Base-by-base conservation (phyloP, 352 stramenopile species). In the Pythium rishiriense region DNA sequence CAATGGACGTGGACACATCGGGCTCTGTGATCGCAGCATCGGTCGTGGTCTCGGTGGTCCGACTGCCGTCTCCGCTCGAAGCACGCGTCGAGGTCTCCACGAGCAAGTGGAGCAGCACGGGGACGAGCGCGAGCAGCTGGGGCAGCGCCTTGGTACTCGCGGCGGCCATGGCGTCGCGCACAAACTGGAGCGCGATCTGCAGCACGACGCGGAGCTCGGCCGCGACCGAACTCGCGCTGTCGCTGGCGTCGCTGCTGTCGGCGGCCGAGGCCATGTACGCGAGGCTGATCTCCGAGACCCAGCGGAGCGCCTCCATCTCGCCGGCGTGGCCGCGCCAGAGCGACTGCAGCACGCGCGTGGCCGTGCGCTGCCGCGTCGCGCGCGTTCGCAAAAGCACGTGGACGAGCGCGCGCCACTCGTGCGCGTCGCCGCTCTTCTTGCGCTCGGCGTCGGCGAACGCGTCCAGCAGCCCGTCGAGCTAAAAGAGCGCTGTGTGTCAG, bases 251-350 rank as follows among this genome's bases (percentile, higher is more conserved):
- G 24, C 48, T 46, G 39, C 49, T 58, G 4, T 60, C 67, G 26
- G 37, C 25, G 19, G 90, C 75, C 2, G 71, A 78, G 19, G 66
- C 66, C 29, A 86, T 72, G 60, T 92, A 94, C 45, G 70, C 81
- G 42, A 93, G 53, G 37, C 70, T 85, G 24, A 94, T 75, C 69
- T 94, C 86, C 1, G 84, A 87, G 47, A 93, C 71, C 69, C 87
- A 88, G 61, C 90, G 82, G 73, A 87, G 85, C 45, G 74, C 75
- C 64, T 90, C 81, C 41, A 92, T 66, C 46, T 94, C 85, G 50
- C 75, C 93, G 26, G 70, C 61, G 19, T 65, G 72, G 25, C 82
- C 77, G 5, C 70, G 68, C 55, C 84, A 87, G 21, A 93, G 64
- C 29, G 78, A 49, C 64, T 77, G 58, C 24, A 91, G 69, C 54